Base-by-base conservation (phyloP, 148 eudicot species). In the Amaranthus cruentus region DNA sequence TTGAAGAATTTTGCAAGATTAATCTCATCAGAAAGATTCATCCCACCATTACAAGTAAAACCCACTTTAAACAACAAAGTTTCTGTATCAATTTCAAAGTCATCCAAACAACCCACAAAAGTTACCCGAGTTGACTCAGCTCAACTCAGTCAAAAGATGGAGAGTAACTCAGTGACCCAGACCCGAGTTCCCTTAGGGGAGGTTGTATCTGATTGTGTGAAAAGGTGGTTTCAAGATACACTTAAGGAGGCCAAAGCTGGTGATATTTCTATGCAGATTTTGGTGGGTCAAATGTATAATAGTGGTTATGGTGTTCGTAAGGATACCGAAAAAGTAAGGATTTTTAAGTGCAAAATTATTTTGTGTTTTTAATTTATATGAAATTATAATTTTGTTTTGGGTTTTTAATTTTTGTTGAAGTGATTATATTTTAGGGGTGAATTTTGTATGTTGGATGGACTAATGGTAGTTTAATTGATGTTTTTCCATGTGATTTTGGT, bases 201-300 rank as follows among this genome's bases (percentile, higher is more conserved):
- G 72, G 87, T 83, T 21, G 91, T 88, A 0, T 71, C 80, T 53
- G 87, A 88, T 75, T 91, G 97, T 55, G 90, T 84, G 56, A 77
- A 60, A 74, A 79, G 97, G 73, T 91, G 97, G 97, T 91, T 91
- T 60, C 81, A 80, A 12, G 92, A 88, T 63, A 85, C 92, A 0
- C 87, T 91, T n/a, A 85, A 82, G 84, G 94, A 89, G 88, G 97
- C 97, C 5, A 85, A 77, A 69, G 73, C 85, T 56, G 97, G 97
- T 56, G 94, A 91, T 62, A 61, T 63, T 61, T 74, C 75, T 10
- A 89, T 91, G 97, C 93, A 89, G 78, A 80, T 91, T 55, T 85
- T 91, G 80, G 90, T 89, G 55, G 90, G 87, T 66, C 97, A 91
- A 87, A 91, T 91, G 97, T 91, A 91, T 78, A 72, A 65, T 49